phyloP scores from a whole-genome alignment of 2,329 filamentous ascomycete species.

The Helicocarpus griseus region DNA sequence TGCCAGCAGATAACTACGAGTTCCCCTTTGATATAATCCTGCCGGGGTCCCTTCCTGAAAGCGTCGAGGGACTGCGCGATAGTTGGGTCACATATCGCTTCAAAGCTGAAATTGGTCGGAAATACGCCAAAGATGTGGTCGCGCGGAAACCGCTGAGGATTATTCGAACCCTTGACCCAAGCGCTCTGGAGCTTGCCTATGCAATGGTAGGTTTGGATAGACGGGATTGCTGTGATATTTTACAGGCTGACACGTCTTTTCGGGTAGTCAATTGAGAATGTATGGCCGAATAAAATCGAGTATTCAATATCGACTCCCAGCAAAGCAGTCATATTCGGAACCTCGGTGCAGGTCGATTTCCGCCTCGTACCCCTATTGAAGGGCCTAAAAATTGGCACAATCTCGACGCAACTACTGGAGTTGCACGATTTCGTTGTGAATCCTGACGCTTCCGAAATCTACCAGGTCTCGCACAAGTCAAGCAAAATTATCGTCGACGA shows the following conservation, averaged over 20 bases:
- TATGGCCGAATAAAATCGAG: constrained; percentile 95
- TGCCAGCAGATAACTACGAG: constrained; percentile 70
- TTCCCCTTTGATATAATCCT: constrained; percentile 69
- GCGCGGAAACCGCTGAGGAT: constrained; percentile 69
- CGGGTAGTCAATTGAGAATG: constrained; percentile 68
- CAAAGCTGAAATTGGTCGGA: constrained; percentile 83
- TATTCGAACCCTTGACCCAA: constrained; percentile 66
- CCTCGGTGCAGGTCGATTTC: constrained; percentile 74
- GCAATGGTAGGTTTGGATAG: no score
- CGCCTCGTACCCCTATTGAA: constrained; percentile 81
- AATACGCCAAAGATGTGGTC: constrained; percentile 78
- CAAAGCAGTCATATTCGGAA: constrained; percentile 90
- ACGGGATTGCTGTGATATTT: no score
- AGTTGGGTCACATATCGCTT: constrained; percentile 84
- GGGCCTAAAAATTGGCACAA: constrained; percentile 73
- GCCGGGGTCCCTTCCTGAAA: constrained; percentile 65
- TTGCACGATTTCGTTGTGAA: constrained; percentile 55
- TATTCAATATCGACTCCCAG: constrained; percentile 90
- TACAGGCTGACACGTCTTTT: no score
- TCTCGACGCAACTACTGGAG: constrained; percentile 73
- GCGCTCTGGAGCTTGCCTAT: constrained; percentile 68
- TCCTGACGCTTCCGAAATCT: constrained; percentile 35
- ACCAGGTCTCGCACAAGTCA: constrained; percentile 45
- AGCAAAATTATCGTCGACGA: constrained; percentile 57
- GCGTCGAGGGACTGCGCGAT: constrained; percentile 77